A percentile compares a stretch with the other conserved stretches of the same genome.
phyloP scores from a whole-genome alignment of 176 grass and related monocot species.

The Juncus inflexus region DNA sequence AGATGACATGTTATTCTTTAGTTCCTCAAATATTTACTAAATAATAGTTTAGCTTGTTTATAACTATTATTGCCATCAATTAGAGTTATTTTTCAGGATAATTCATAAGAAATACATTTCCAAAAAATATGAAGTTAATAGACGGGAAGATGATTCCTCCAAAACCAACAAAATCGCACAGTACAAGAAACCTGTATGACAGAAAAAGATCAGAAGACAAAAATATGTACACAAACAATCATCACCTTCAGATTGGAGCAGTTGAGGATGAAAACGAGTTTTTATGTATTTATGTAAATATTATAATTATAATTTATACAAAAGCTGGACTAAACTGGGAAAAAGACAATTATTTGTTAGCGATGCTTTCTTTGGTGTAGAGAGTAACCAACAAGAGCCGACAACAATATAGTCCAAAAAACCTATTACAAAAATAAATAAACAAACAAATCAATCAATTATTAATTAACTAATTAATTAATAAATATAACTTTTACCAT shows the following conservation, averaged over 20 bases:
- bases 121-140: too few relatives aligned
- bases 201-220: background rate
- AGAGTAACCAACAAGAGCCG: conserved; percentile 95
- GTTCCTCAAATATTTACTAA: too few relatives aligned
- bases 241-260: too few relatives aligned
- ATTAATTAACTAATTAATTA: conserved; percentile 5
- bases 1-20: too few relatives aligned
- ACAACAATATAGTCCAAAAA: conserved; percentile 87
- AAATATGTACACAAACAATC: background rate
- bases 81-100: too few relatives aligned
- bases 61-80: too few relatives aligned
- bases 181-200: too few relatives aligned
- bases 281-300: background rate
- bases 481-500: conserved; percentile 45
- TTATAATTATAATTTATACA: background rate
- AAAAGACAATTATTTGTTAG: conserved; percentile 28
- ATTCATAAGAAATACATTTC: too few relatives aligned
- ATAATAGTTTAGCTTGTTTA: too few relatives aligned
- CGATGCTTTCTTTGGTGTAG: conserved; percentile 67
- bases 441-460: background rate
- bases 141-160: too few relatives aligned
- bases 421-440: conserved; percentile 46
- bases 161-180: too few relatives aligned
- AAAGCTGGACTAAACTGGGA: background rate
- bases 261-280: too few relatives aligned